Evolutionary conservation across 192 early-diverging fungal species (phyloP).

Genomic region (Gonapodya sp.): DNA sequence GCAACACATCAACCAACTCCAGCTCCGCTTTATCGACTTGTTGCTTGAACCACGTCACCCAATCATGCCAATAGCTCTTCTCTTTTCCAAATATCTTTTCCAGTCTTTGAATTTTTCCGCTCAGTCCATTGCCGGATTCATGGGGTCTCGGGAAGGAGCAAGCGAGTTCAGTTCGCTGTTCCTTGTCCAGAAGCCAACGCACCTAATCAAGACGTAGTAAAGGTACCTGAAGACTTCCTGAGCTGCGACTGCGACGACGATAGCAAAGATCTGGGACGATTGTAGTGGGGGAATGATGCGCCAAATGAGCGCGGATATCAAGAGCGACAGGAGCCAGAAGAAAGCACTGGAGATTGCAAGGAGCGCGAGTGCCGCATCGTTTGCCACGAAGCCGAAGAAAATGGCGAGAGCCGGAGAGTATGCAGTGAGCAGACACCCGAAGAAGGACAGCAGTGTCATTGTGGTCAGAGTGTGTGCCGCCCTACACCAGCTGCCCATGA

Average conservation of each 20-base stretch:
- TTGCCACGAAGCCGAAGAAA: slow-evolving; percentile 59
- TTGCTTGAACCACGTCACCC: too few species aligned
- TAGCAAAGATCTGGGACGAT: slow-evolving; percentile 30
- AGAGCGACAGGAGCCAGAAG: slow-evolving; percentile 68
- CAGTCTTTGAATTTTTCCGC: too few species aligned
- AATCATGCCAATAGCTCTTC: too few species aligned
- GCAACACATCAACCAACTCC: too few species aligned
- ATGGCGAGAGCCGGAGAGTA: slow-evolving; percentile 65
- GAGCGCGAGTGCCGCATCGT: slow-evolving; percentile 58
- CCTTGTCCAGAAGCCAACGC: slow-evolving; percentile 14
- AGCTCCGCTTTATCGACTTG: too few species aligned
- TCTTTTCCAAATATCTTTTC: too few species aligned
- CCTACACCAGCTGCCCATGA: too few species aligned
- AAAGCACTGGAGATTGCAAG: slow-evolving; percentile 70
- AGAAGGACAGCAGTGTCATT: slow-evolving; percentile 64
- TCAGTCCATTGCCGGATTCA: too few species aligned
- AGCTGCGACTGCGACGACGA: slow-evolving; percentile 46
- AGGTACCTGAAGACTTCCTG: slow-evolving; percentile 63
- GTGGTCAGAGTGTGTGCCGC: too few species aligned
- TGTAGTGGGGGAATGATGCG: slow-evolving; percentile 34
- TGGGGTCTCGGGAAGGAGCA: too few species aligned
- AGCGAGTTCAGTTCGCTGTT: background rate
- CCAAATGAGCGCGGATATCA: slow-evolving; percentile 66
- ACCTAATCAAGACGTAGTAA: slow-evolving; percentile 45
- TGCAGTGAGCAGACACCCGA: slow-evolving; percentile 61